Base-by-base conservation (phyloP, 306 rosid genomes). In the Vigna angularis region DNA sequence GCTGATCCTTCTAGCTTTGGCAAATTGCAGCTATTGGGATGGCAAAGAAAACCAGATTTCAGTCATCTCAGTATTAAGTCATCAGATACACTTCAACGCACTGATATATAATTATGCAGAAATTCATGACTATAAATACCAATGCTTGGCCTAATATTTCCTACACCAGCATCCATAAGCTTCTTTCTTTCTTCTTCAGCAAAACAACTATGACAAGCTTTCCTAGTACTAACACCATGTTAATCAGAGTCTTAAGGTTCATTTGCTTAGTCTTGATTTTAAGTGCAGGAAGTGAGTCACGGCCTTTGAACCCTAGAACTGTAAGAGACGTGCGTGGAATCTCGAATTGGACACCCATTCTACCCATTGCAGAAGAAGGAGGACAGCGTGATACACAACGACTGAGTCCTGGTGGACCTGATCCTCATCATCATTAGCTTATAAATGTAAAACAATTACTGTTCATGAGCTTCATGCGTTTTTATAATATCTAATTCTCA, bases 371-470 rank as follows among this genome's bases (percentile, higher is more conserved):
- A 6, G 66, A 56, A 26, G 66, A 50, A 53, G 69, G 32, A 32
- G 87, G 74, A 28, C 26, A 10, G 44, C 24, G 2, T 81, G 71
- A 73, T 2, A 57, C 61, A 58, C 78, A 64, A 15, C 71, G 92
- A 81, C 47, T 85, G 55, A 85, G 87, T 72, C 95, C 95, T 0
- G 96, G 88, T 28, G 96, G 96, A 50, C 96, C 96, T 30, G 96
- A 91, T 57, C 58, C 80, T 2, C 86, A 47, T 40, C 96, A 91
- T 63, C 90, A 87, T 63, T 70, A 66, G 52, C 65, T 57, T 57
- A 0, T 57, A 9, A 9, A 17, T 55, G 1, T 55, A 18, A 17
- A 55, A 22, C 1, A 34, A 1, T 20, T n/a, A 20, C 22, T 20
- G 22, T 20, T 20, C 22, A 6, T 26, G 0, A 59, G 30, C 7